A percentile compares a stretch with the other conserved stretches of the same genome.
phyloP scores from a whole-genome alignment of 345 rosid species.

The Murraya paniculata region DNA sequence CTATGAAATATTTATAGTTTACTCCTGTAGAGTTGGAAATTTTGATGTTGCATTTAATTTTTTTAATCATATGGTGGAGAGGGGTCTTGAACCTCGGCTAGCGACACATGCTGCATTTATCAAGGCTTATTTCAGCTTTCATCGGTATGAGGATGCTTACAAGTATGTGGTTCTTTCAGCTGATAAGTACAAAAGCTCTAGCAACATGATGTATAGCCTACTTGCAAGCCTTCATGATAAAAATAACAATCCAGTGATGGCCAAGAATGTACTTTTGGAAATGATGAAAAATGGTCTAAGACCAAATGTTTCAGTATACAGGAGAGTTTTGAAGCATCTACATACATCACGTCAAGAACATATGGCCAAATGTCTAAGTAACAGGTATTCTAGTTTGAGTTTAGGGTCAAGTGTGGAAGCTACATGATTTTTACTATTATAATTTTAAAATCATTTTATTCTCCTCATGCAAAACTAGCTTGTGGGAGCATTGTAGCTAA shows the following conservation, averaged over 20 bases:
- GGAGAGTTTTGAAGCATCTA: conserved; percentile 32
- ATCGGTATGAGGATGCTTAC: conserved; percentile 36
- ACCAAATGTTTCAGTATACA: conserved; percentile 36
- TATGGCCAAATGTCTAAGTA: conserved; percentile 26
- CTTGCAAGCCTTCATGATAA: conserved; percentile 46
- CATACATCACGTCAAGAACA: conserved; percentile 25
- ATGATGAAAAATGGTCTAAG: conserved; percentile 52
- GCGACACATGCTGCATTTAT: conserved; percentile 45
- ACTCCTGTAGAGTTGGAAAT: conserved; percentile 25
- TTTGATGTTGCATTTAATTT: conserved; percentile 32
- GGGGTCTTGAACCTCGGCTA: conserved; percentile 43
- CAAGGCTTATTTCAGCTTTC: conserved; percentile 30
- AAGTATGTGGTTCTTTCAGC: conserved; percentile 29
- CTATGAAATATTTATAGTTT: conserved; percentile 42
- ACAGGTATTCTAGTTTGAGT: conserved; percentile 19
- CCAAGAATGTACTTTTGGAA: conserved; percentile 40
- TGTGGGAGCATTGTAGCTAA: neutral
- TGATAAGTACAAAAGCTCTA: conserved; percentile 22
- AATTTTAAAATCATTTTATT: neutral
- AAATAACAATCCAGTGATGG: conserved; percentile 26
- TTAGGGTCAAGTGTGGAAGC: conserved; percentile 5
- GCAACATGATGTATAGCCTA: conserved; percentile 33
- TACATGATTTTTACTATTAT: neutral
- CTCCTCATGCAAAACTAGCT: neutral
- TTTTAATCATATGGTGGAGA: conserved; percentile 36